Evolutionary conservation across 2,329 filamentous ascomycete genomes (phyloP).

Genomic region (Paraphoma sp.): DNA sequence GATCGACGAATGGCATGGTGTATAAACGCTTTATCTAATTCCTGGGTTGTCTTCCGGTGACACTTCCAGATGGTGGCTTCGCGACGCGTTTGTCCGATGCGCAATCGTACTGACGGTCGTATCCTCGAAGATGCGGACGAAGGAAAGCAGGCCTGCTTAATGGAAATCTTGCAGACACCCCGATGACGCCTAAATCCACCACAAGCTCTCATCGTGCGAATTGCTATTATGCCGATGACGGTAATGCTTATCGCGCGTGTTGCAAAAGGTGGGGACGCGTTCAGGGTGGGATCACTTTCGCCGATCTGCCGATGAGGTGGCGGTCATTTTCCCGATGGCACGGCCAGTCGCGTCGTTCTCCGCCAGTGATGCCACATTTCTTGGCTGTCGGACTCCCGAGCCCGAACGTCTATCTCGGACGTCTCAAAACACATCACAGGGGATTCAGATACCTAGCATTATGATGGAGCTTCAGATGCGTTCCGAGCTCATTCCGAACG

Average conservation of each 20-base stretch:
- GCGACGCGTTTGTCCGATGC: too few relatives aligned
- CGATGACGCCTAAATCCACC: too few relatives aligned
- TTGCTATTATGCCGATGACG: slow-evolving; percentile 5
- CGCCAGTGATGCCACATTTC: not conserved
- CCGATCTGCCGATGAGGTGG: not conserved
- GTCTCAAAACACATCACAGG: not conserved
- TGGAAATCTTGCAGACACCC: too few relatives aligned
- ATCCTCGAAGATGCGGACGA: too few relatives aligned
- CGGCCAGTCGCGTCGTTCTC: not conserved
- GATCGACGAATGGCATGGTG: too few relatives aligned
- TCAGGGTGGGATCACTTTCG: slow-evolving; percentile 1
- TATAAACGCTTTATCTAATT: too few relatives aligned
- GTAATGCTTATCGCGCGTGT: slow-evolving; percentile 1
- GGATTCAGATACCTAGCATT: not conserved
- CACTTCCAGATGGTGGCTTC: too few relatives aligned
- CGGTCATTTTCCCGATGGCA: not conserved
- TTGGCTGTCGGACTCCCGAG: not conserved
- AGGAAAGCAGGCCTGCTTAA: too few relatives aligned
- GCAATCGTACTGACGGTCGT: too few relatives aligned
- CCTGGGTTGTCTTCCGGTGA: too few relatives aligned
- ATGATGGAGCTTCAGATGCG: not conserved
- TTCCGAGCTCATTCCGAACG: slow-evolving; percentile 3
- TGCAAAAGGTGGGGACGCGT: slow-evolving; percentile 1
- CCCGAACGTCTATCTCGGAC: not conserved
- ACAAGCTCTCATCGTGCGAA: too few relatives aligned